Evolutionary conservation across 2,329 filamentous ascomycete species (phyloP).

Genomic region (Venturia nashicola): DNA sequence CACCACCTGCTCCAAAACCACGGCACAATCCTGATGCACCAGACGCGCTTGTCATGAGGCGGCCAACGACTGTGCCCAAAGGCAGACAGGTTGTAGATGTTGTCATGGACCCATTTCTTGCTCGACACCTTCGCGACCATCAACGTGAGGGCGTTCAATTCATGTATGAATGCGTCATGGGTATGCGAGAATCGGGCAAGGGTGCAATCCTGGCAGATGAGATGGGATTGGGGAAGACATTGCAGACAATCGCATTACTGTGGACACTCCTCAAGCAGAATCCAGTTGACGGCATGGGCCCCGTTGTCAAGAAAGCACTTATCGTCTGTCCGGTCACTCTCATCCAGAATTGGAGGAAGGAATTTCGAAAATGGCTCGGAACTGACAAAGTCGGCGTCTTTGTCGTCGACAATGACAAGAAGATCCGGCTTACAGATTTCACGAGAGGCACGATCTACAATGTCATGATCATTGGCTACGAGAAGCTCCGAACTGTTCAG

Average conservation of each 20-base stretch:
- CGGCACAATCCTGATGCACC: slow-evolving; percentile 50
- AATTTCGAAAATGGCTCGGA: slow-evolving; percentile 63
- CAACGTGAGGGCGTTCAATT: slow-evolving; percentile 60
- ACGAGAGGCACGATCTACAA: slow-evolving; percentile 56
- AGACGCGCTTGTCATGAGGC: slow-evolving; percentile 55
- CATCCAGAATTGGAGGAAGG: slow-evolving; percentile 61
- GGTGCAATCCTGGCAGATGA: slow-evolving; percentile 63
- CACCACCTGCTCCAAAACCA: slow-evolving; percentile 40
- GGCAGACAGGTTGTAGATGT: slow-evolving; percentile 60
- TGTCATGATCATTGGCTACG: slow-evolving; percentile 63
- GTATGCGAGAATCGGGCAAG: slow-evolving; percentile 54
- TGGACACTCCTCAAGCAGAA: slow-evolving; percentile 66
- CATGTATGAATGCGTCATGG: slow-evolving; percentile 66
- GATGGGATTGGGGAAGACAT: slow-evolving; percentile 63
- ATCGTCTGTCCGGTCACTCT: slow-evolving; percentile 63
- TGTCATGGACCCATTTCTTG: slow-evolving; percentile 55
- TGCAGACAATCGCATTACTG: slow-evolving; percentile 58
- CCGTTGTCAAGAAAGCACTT: slow-evolving; percentile 57
- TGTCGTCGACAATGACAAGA: slow-evolving; percentile 47
- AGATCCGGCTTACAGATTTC: slow-evolving; percentile 52
- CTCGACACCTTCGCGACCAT: slow-evolving; percentile 51
- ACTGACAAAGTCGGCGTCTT: slow-evolving; percentile 59
- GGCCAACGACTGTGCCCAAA: slow-evolving; percentile 41
- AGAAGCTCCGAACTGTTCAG: slow-evolving; percentile 53
- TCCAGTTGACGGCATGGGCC: slow-evolving; percentile 44